Percentiles rank a stretch among this genome's conserved stretches.
Conservation (phyloP, 495 filamentous ascomycete species). For the Penicillium lividum region DNA sequence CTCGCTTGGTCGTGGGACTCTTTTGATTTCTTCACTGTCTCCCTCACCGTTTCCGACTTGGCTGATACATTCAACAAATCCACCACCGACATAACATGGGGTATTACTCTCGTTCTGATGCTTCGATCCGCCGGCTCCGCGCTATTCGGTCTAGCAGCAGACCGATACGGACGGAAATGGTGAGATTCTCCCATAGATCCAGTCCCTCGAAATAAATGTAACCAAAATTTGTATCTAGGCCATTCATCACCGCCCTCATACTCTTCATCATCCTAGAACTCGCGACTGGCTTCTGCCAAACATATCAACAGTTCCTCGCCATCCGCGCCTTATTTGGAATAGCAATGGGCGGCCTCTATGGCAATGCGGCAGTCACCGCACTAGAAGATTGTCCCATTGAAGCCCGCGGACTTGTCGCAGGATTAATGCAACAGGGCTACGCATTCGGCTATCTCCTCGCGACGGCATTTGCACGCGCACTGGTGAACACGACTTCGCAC, state of each 20-base stretch:
- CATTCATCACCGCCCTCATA: slow-evolving; percentile 75
- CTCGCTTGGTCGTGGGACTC: slow-evolving; percentile 74
- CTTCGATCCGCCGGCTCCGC: slow-evolving; percentile 71
- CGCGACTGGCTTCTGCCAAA: slow-evolving; percentile 71
- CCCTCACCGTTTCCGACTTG: slow-evolving; percentile 61
- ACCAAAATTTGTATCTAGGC: slow-evolving; percentile 22
- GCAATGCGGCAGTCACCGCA: slow-evolving; percentile 81
- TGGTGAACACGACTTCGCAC: slow-evolving; percentile 67
- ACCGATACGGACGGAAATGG: slow-evolving; percentile 84
- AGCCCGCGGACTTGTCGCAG: slow-evolving; percentile 70
- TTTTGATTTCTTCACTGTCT: slow-evolving; percentile 82
- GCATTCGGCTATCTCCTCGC: slow-evolving; percentile 81
- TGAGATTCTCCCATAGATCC: background rate
- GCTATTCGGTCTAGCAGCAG: slow-evolving; percentile 70
- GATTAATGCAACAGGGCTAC: slow-evolving; percentile 81
- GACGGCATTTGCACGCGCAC: slow-evolving; percentile 67
- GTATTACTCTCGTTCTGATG: slow-evolving; percentile 72
- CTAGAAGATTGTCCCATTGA: slow-evolving; percentile 75
- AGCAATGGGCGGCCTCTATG: slow-evolving; percentile 82
- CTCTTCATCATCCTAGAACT: slow-evolving; percentile 77
- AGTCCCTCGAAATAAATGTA: background rate
- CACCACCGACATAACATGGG: slow-evolving; percentile 73
- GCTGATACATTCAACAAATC: slow-evolving; percentile 59
- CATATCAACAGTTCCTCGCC: slow-evolving; percentile 72
- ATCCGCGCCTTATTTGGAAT: slow-evolving; percentile 77